Conservation (phyloP, 2,329 filamentous ascomycete genomes). For the Diaporthe caulivora region DNA sequence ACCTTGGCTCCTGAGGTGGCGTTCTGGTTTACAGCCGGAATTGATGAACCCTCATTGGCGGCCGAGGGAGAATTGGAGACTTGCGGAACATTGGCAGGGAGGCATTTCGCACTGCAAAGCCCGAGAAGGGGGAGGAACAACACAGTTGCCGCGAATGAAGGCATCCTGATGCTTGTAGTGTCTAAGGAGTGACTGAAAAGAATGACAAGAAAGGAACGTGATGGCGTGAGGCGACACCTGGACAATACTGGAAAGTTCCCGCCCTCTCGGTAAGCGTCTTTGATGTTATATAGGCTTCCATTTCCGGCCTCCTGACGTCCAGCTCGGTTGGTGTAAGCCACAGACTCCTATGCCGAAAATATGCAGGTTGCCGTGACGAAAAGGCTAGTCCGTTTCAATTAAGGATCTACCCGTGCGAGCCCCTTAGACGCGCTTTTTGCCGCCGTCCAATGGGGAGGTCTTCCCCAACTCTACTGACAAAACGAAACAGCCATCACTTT, state of each 20-base stretch:
- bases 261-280: neutral
- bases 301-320: neutral
- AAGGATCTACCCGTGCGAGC: constrained; percentile 15
- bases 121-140: constrained; percentile 28
- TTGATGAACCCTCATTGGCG: neutral
- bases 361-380: constrained; percentile 30
- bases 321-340: constrained; percentile 2
- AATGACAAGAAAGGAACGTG: constrained; percentile 5
- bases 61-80: neutral
- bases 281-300: constrained; percentile 8
- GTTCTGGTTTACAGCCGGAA: neutral
- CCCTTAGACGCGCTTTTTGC: constrained; percentile 31
- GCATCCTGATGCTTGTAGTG: constrained; percentile 36
- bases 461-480: neutral
- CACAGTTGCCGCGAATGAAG: constrained; percentile 35
- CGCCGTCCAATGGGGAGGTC: constrained; percentile 21
- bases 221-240: constrained; percentile 6
- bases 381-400: constrained; percentile 23
- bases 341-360: neutral
- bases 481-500: constrained; percentile 32
- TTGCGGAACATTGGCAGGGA: neutral
- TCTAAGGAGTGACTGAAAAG: constrained; percentile 11
- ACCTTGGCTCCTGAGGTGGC: neutral
- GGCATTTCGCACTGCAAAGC: constrained; percentile 24
- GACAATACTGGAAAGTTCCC: neutral